These are phyloP conservation scores for Candida peoriensis DNA, from an alignment of 805 yeast species.

Conservation along the genomic window DNA sequence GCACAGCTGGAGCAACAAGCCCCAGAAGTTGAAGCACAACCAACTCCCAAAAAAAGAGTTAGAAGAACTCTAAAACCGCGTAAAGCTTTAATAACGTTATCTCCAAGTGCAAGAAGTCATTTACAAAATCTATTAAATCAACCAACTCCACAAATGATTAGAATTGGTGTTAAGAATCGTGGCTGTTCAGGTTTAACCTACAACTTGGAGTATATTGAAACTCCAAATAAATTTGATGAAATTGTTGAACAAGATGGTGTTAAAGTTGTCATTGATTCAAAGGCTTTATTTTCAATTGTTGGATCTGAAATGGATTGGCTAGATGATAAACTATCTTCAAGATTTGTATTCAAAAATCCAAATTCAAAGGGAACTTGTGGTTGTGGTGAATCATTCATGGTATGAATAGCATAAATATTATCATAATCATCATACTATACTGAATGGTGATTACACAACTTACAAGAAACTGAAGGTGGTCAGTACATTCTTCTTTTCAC, in stretches of 20 bases:
- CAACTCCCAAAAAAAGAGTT: constrained; percentile 29
- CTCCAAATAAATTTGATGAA: constrained; percentile 95
- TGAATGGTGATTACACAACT: too few species aligned
- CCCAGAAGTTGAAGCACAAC: constrained; percentile 16
- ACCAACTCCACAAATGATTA: constrained; percentile 84
- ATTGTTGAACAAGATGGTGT: constrained; percentile 91
- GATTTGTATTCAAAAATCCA: constrained; percentile 92
- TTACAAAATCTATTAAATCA: constrained; percentile 59
- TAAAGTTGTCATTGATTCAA: constrained; percentile 87
- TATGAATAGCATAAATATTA: constrained; percentile 40
- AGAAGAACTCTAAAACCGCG: constrained; percentile 78
- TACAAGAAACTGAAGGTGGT: too few species aligned
- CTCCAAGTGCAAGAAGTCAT: constrained; percentile 73
- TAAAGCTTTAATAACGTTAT: constrained; percentile 81
- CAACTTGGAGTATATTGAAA: constrained; percentile 81
- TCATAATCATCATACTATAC: too few species aligned
- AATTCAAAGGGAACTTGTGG: constrained; percentile 98
- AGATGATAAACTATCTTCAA: constrained; percentile 83
- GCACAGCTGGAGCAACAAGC: constrained; percentile 13
- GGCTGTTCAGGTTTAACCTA: constrained; percentile 97
- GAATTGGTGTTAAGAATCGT: constrained; percentile 92
- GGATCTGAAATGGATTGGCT: constrained; percentile 99
- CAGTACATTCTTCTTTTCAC: too few species aligned
- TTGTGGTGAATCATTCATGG: constrained; percentile 98
- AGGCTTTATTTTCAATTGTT: constrained; percentile 90